Percentiles rank a stretch among this genome's conserved stretches.
Evolutionary conservation across 225 moss, liverwort and hornwort genomes (phyloP).

Genomic region (Rhytidiadelphus loreus): DNA sequence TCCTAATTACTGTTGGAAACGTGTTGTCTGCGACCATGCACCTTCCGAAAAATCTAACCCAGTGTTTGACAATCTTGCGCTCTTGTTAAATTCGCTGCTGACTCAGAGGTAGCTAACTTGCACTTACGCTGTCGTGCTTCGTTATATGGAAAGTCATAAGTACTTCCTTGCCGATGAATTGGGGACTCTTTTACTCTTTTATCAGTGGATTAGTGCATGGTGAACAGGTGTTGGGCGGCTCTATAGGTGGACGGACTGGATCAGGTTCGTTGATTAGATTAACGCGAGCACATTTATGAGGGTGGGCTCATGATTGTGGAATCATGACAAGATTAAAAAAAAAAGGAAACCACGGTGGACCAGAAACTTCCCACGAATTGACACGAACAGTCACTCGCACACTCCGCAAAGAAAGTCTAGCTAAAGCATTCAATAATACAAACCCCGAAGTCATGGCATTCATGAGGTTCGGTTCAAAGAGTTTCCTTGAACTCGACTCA

Average conservation of each 20-base stretch:
- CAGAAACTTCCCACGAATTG: conserved; percentile 3
- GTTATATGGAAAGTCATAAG: neutral
- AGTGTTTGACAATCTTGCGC: neutral
- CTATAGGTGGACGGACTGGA: neutral
- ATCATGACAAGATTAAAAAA: neutral
- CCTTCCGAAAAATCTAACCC: neutral
- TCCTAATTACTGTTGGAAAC: neutral
- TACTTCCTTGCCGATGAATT: neutral
- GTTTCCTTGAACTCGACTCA: neutral
- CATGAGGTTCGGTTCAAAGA: neutral
- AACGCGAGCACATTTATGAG: conserved; percentile 2
- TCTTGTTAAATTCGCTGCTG: neutral
- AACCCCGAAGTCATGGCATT: neutral
- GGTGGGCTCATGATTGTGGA: conserved; percentile 12
- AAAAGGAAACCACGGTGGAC: neutral
- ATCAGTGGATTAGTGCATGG: neutral
- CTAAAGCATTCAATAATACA: neutral
- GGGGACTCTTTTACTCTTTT: neutral
- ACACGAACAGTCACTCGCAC: neutral
- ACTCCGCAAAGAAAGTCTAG: neutral
- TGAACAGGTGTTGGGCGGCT: neutral
- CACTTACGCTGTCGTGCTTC: neutral
- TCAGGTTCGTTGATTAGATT: neutral
- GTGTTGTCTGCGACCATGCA: neutral
- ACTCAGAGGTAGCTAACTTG: neutral